Conservation (phyloP, 1,139 yeast genomes). For the Kluyveromyces sp. region DNA sequence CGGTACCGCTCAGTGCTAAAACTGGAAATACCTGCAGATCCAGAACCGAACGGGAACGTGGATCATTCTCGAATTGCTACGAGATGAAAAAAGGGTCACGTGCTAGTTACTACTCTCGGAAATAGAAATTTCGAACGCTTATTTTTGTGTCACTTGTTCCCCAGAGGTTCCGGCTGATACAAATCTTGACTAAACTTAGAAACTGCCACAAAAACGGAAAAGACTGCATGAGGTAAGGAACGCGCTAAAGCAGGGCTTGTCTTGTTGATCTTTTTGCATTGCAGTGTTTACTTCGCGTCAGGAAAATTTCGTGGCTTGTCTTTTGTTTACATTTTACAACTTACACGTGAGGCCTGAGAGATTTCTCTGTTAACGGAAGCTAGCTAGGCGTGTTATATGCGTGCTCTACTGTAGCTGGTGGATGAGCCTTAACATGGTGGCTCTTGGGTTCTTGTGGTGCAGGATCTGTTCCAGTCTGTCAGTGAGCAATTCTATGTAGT, state of each 20-base stretch:
- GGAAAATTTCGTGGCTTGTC: neutral
- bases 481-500: slow-evolving; percentile 10
- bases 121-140: too few relatives aligned
- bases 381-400: neutral
- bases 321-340: neutral
- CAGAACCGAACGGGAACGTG: too few relatives aligned
- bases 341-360: too few relatives aligned
- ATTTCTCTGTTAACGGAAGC: too few relatives aligned
- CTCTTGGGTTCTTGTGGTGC: neutral
- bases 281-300: neutral
- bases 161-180: neutral
- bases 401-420: slow-evolving; percentile 2
- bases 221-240: neutral
- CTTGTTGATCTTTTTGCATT: neutral
- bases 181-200: neutral
- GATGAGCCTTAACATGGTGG: slow-evolving; percentile 1
- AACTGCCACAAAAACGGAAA: neutral
- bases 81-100: neutral
- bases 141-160: too few relatives aligned
- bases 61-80: too few relatives aligned
- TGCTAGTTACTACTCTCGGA: too few relatives aligned
- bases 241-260: too few relatives aligned
- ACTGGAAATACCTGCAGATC: neutral
- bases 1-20: neutral
- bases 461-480: slow-evolving; percentile 7